Percentiles rank a stretch among this genome's conserved stretches.
phyloP scores from a whole-genome alignment of 306 rosid species.

The Leucaena leucocephala region DNA sequence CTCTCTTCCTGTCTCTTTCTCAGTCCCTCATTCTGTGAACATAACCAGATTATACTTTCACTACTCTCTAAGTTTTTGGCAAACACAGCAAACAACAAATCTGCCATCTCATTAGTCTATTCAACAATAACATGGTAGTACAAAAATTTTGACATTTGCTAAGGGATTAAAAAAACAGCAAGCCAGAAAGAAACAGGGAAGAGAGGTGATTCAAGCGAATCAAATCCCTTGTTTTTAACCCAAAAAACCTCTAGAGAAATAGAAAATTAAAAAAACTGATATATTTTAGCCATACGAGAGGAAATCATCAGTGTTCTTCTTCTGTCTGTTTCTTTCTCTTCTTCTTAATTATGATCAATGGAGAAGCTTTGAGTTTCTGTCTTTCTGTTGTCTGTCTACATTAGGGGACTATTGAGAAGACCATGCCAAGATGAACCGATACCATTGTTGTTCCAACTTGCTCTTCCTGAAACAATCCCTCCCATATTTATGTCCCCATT shows the following conservation, averaged over 20 bases:
- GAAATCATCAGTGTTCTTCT: slow-evolving; percentile 8
- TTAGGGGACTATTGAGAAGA: slow-evolving; percentile 76
- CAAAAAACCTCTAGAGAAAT: slow-evolving; percentile 31
- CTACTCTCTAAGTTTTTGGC: slow-evolving; percentile 7
- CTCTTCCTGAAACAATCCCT: slow-evolving; percentile 64
- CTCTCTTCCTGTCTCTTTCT: neutral
- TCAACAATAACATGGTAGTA: slow-evolving; percentile 29
- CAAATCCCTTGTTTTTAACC: slow-evolving; percentile 32
- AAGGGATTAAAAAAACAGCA: neutral
- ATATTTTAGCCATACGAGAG: neutral
- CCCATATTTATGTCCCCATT: slow-evolving; percentile 59
- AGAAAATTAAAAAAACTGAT: slow-evolving; percentile 18
- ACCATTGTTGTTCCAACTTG: slow-evolving; percentile 69
- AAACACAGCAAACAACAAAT: slow-evolving; percentile 50
- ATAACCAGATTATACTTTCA: slow-evolving; percentile 5
- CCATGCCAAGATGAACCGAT: slow-evolving; percentile 75
- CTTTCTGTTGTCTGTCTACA: slow-evolving; percentile 55
- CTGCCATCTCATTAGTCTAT: slow-evolving; percentile 48
- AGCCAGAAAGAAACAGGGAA: neutral
- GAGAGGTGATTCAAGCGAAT: slow-evolving; percentile 36
- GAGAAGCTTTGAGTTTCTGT: neutral
- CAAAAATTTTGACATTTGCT: slow-evolving; percentile 31
- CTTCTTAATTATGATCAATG: neutral
- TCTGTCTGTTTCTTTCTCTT: slow-evolving; percentile 18
- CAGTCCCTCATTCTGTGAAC: neutral